Evolutionary conservation across 2,329 filamentous ascomycete genomes (phyloP), one percentile per base, ranked within the genome.

Genomic region (Daldinia sp.): DNA sequence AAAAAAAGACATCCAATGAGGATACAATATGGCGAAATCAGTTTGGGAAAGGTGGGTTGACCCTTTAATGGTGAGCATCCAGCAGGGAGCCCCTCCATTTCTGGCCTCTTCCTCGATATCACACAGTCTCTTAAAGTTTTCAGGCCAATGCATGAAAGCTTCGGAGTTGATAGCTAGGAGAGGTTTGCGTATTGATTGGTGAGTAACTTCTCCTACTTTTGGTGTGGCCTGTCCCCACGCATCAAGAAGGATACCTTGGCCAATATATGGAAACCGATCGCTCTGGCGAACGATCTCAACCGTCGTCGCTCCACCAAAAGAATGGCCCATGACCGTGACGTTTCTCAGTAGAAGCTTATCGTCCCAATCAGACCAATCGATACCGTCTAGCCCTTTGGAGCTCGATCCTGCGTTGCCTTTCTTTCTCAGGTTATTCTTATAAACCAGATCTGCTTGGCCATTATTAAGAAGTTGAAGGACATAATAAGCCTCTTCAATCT

Each of bases 141-240:
- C 81, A 23, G 86, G 83, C 89, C 89, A 92, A 78, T 91, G 89
- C 82, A 90, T 90, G 79, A 92, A 92, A 0, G 88, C 89, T 77
- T 92, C 90, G 5, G 85, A 88, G 55, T 90, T 90, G 74, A 92
- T 88, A 2, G 86, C 87, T 5, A 92, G 81, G 6, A 92, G 74
- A 4, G 89, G 89, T 12, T 85, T 82, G 41, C 81, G 79, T 5
- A 85, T 78, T 15, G 82, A 81, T 63, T 85, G 80, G 3, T 81
- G 73, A 0, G 81, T 79, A 18, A 82, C 80, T 33, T 85, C 82
- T 76, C 60, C 83, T 71, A 73, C 79, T 72, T 71, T 83, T 72
- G 72, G 86, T 74, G 74, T 86, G 74, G 78, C 87, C 72, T 81
- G 78, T 3, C 84, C 89, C 89, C 89, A 92, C 6, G 89, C 86